phyloP scores from a whole-genome alignment of 208 protist genomes.

The Trypanosoma avium region DNA sequence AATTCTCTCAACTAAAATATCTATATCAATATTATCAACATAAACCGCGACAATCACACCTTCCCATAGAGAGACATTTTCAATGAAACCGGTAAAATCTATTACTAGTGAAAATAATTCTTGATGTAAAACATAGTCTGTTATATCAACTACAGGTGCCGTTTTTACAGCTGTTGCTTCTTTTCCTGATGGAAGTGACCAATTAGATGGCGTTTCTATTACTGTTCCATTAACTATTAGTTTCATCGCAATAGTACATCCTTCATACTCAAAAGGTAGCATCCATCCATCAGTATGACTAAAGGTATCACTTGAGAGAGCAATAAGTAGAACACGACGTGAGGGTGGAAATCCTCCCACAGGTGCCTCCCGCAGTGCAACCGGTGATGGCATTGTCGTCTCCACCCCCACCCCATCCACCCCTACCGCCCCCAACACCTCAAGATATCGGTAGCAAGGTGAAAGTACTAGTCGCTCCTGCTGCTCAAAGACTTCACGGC shows the following conservation, averaged over 20 bases:
- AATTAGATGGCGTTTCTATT: slow-evolving; percentile 50
- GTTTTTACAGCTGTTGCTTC: slow-evolving; percentile 62
- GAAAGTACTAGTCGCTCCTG: slow-evolving; percentile 52
- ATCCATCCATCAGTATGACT: slow-evolving; percentile 73
- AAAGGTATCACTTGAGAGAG: slow-evolving; percentile 50
- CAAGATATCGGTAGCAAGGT: slow-evolving; percentile 62
- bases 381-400: slow-evolving; percentile 61
- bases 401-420: slow-evolving; percentile 53
- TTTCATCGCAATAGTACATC: slow-evolving; percentile 43
- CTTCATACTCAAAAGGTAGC: slow-evolving; percentile 58
- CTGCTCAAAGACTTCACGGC: slow-evolving; percentile 72
- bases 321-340: slow-evolving; percentile 68
- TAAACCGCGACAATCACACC: slow-evolving; percentile 71
- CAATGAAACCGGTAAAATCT: slow-evolving; percentile 44
- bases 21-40: slow-evolving; percentile 47
- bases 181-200: slow-evolving; percentile 56
- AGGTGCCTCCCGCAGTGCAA: slow-evolving; percentile 37
- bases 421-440: slow-evolving; percentile 71
- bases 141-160: slow-evolving; percentile 61
- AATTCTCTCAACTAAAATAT: slow-evolving; percentile 37
- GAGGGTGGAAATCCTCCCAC: slow-evolving; percentile 40
- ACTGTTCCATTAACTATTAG: slow-evolving; percentile 60
- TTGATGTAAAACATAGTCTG: slow-evolving; percentile 33
- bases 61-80: slow-evolving; percentile 63
- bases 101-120: slow-evolving; percentile 62